Evolutionary conservation across 2,329 filamentous ascomycete genomes (phyloP).

Genomic region (Neofusicoccum ribis): DNA sequence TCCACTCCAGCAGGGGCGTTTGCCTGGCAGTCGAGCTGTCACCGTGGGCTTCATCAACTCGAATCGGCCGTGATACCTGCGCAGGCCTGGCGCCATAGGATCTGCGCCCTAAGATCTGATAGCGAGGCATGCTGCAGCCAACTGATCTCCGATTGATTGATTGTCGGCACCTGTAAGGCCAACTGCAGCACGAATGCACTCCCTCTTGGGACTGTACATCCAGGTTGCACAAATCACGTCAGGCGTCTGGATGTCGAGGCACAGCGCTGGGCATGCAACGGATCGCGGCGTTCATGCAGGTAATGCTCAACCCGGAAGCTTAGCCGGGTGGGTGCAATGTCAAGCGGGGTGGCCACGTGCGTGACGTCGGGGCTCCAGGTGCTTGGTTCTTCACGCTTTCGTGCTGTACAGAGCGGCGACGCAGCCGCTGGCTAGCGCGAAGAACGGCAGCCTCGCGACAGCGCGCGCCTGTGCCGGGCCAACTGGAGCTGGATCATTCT

Average conservation of each 20-base stretch:
- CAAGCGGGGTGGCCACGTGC: conserved; percentile 15
- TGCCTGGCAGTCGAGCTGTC: not conserved
- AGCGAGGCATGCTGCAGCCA: not conserved
- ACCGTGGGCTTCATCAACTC: not conserved
- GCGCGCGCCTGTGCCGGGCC: too few relatives aligned
- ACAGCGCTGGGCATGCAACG: not conserved
- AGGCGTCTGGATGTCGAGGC: not conserved
- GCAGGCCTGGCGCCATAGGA: not conserved
- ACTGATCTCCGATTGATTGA: not conserved
- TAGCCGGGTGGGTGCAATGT: conserved; percentile 10
- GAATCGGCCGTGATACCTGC: not conserved
- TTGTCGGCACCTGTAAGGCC: not conserved
- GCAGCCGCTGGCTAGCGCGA: too few relatives aligned
- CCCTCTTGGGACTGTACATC: not conserved
- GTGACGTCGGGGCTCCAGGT: conserved; percentile 9
- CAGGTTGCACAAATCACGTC: not conserved
- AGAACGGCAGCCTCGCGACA: too few relatives aligned
- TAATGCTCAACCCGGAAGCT: conserved; percentile 14
- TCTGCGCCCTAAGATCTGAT: not conserved
- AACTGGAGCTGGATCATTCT: too few relatives aligned
- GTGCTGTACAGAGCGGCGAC: too few relatives aligned
- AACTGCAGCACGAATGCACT: not conserved
- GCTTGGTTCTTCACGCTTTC: not conserved
- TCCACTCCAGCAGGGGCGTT: not conserved
- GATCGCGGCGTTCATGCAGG: conserved; percentile 8